Conservation (phyloP, 1,139 yeast species). For the Taiozyma sp. region DNA sequence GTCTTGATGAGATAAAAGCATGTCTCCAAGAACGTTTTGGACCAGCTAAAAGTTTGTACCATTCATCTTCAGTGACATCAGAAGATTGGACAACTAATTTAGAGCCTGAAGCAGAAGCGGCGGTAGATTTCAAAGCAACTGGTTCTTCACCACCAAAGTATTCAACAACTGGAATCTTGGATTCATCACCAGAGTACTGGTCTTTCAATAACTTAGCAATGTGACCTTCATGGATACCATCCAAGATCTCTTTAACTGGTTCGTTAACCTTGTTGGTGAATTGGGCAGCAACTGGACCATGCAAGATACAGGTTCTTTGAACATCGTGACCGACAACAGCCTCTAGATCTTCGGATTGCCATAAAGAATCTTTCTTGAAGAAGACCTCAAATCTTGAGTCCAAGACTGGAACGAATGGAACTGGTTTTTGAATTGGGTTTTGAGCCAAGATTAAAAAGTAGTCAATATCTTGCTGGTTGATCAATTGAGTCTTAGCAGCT, state of each 20-base stretch:
- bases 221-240: slow-evolving; percentile 86
- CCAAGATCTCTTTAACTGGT: slow-evolving; percentile 89
- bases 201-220: slow-evolving; percentile 63
- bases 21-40: slow-evolving; percentile 79
- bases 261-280: slow-evolving; percentile 82
- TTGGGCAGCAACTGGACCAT: slow-evolving; percentile 98
- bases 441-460: slow-evolving; percentile 81
- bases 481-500: slow-evolving; percentile 69
- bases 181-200: slow-evolving; percentile 60
- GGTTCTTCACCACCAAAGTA: slow-evolving; percentile 73
- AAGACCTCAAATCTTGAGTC: slow-evolving; percentile 92
- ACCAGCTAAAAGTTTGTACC: slow-evolving; percentile 87
- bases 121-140: slow-evolving; percentile 30
- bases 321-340: slow-evolving; percentile 96
- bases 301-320: slow-evolving; percentile 95
- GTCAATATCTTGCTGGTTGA: slow-evolving; percentile 95
- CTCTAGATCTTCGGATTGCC: slow-evolving; percentile 98
- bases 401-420: slow-evolving; percentile 93
- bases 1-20: slow-evolving; percentile 75
- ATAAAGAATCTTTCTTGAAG: slow-evolving; percentile 96
- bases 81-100: slow-evolving; percentile 44
- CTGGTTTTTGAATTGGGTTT: slow-evolving; percentile 90
- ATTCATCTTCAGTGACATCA: slow-evolving; percentile 46
- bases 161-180: slow-evolving; percentile 80
- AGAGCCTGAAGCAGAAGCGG: slow-evolving; percentile 29